Conservation (phyloP, 495 filamentous ascomycete species). For the Diplogelasinospora grovesii region DNA sequence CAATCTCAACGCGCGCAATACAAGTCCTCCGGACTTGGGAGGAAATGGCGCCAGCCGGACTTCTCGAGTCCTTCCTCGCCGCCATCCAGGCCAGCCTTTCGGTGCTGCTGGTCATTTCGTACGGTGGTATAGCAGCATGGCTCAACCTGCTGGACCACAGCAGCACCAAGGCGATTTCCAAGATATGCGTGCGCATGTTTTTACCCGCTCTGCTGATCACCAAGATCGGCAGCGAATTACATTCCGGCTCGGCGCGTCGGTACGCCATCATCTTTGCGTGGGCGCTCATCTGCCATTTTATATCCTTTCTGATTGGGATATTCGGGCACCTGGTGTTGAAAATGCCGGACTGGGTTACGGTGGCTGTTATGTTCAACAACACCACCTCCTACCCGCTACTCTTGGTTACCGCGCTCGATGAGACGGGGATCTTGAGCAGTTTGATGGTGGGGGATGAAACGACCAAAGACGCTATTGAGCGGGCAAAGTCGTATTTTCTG, state of each 20-base stretch:
- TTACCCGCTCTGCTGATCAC: conserved; percentile 64
- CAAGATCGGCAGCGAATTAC: conserved; percentile 61
- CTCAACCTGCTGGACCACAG: conserved; percentile 49
- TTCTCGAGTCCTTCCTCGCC: conserved; percentile 53
- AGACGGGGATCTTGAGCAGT: conserved; percentile 55
- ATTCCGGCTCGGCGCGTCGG: conserved; percentile 43
- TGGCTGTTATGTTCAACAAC: conserved; percentile 70
- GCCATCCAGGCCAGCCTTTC: conserved; percentile 66
- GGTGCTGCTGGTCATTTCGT: conserved; percentile 61
- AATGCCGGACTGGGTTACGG: conserved; percentile 59
- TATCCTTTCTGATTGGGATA: conserved; percentile 38
- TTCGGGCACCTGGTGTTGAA: conserved; percentile 28
- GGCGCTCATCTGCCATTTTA: conserved; percentile 36
- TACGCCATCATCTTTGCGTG: conserved; percentile 47
- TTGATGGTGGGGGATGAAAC: conserved; percentile 37
- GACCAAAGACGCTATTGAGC: conserved; percentile 45
- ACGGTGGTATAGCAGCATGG: conserved; percentile 54
- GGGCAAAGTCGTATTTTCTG: conserved; percentile 67
- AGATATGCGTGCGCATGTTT: conserved; percentile 60
- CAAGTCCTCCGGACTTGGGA: too few relatives aligned
- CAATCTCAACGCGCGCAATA: too few relatives aligned
- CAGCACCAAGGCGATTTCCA: conserved; percentile 57
- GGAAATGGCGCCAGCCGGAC: conserved; percentile 18
- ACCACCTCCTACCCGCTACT: conserved; percentile 66
- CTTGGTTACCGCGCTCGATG: conserved; percentile 56